A percentile compares a stretch with the other conserved stretches of the same genome.
Conservation (phyloP, 441 rosid genomes). For the Gossypium davidsonii region DNA sequence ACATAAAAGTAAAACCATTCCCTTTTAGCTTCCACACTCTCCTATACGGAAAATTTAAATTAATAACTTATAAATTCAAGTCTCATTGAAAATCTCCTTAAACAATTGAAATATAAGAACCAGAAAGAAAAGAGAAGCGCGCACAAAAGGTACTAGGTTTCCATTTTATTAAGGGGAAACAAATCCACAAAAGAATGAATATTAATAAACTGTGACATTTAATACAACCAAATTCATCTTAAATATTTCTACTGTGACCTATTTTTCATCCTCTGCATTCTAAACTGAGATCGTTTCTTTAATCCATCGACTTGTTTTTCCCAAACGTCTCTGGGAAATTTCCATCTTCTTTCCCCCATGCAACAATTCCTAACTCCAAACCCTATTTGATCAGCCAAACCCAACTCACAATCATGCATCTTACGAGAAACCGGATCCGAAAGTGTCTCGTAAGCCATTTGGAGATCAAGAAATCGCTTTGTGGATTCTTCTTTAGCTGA, state of each 20-base stretch:
- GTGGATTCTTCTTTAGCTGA: slow-evolving; percentile 32
- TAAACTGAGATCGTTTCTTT: slow-evolving; percentile 21
- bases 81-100: too few relatives aligned
- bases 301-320: slow-evolving; percentile 33
- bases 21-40: too few relatives aligned
- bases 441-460: slow-evolving; percentile 40
- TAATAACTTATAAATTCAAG: too few relatives aligned
- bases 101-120: too few relatives aligned
- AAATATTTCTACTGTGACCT: neutral
- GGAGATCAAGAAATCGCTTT: slow-evolving; percentile 35
- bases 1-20: too few relatives aligned
- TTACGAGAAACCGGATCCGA: slow-evolving; percentile 34
- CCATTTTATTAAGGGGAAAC: neutral
- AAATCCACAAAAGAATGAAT: neutral
- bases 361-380: neutral
- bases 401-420: slow-evolving; percentile 28
- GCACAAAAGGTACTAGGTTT: too few relatives aligned
- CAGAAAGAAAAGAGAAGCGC: too few relatives aligned
- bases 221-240: neutral
- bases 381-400: slow-evolving; percentile 2
- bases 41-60: too few relatives aligned
- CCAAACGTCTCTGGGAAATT: slow-evolving; percentile 27
- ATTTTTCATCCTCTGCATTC: slow-evolving; percentile 26
- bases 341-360: neutral
- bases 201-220: neutral